Base-by-base conservation (phyloP, 441 rosid genomes). In the Francoa sonchifolia region DNA sequence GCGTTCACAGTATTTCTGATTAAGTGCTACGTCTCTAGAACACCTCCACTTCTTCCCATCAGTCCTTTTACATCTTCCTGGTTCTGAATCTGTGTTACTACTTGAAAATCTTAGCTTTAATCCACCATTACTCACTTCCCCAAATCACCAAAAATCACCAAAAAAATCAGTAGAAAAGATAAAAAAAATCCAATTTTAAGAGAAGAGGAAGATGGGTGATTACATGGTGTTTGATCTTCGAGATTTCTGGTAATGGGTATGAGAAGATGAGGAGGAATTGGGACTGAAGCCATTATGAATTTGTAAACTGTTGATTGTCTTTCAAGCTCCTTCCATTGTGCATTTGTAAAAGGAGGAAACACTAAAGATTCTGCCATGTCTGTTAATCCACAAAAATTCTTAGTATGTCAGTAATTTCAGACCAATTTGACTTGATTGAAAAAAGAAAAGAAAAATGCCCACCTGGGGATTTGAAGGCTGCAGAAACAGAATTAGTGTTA, bases 41-140 rank as follows among this genome's bases (percentile, higher is more conserved):
- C 59, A 54, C 47, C 59, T 46, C 59, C 59, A 54, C 25, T 54
- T 54, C 47, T 54, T 54, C 8, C 59, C 59, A 29, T 54, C 59
- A 4, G 59, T 54, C 32, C 59, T 32, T 40, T 37, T 55, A 48
- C 60, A 55, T 42, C 60, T 39, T n/a, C 60, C 60, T 5, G 60
- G 60, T 21, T 55, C 60, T 1, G 42, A 53, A 33, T 55, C 60
- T 39, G 51, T n/a, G n/a, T n/a, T 39, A 33, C 15, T 48, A 13
- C 54, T 34, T 19, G 53, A 37, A 19, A 32, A 47, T 20, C 53
- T 33, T 3, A 55, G 37, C 25, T 30, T 41, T 19, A 39, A 47
- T 12, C 53, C 31, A 28, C 48, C 58, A 16, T 17, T 33, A 14
- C 29, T 42, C 37, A 54, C 53, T 42, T 42, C 18, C 33, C 32